Base-by-base conservation (phyloP, 495 filamentous ascomycete species). In the Xylaria flabelliformis region DNA sequence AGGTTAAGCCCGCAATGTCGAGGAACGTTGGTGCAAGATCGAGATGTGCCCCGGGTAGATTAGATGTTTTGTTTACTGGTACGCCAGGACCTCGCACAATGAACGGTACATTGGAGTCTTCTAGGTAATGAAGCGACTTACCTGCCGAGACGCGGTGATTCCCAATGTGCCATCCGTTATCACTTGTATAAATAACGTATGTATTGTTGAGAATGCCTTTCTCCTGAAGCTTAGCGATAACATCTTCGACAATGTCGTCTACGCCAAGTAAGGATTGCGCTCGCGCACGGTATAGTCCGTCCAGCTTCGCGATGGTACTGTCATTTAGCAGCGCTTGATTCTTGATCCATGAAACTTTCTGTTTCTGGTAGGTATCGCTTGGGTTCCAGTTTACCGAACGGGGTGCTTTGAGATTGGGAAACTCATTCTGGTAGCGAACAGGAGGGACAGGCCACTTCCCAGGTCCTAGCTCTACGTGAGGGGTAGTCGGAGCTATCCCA, bases 151-250 rank as follows among this genome's bases (percentile, higher is more conserved):
- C 69, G 12, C 89, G 84, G 70, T 90, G 88, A 66, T 90, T 88
- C 17, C 88, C 87, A 69, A 90, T 87, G 71, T 90, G 87, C 76
- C 87, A 91, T 0, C 88, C 89, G 67, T 90, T 90, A 71, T 90
- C 89, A 0, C 84, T 86, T 1, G 87, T 87, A 72, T 86, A 90
- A 67, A 91, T 82, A 44, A 91, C 85, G 36, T 70, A 76, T 3
- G 88, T 90, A 66, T 90, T 86, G 32, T 89, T 84, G 7, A 89
- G 70, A 55, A 86, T 73, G 34, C 77, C 83, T 42, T 82, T 82
- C 17, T 82, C 74, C 34, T 86, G 82, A 0, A 91, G 80, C 0
- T 81, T 81, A 2, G 76, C 73, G 4, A 90, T 70, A 0, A 90
- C 73, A 0, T 76, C 76, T 46, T 90, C 84, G 3, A 91, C 83